A percentile compares a stretch with the other conserved stretches of the same genome.
phyloP scores from a whole-genome alignment of 805 yeast species.

The Wickerhamiella occidentalis region DNA sequence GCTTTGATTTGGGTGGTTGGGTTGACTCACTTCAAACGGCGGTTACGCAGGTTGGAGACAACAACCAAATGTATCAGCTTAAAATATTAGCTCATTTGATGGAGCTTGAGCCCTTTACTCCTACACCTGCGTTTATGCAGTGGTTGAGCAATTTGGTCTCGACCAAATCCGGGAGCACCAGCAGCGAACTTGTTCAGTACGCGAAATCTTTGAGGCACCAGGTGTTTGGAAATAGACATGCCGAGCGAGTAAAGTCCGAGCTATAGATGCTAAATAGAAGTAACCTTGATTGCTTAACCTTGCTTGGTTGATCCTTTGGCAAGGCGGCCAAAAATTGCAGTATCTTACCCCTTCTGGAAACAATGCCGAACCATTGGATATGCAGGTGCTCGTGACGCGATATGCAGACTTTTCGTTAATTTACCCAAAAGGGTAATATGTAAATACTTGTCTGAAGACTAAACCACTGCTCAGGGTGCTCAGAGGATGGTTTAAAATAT shows the following conservation, averaged over 20 bases:
- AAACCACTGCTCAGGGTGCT: not conserved
- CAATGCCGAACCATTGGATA: not conserved
- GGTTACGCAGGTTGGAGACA: not conserved
- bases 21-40: not conserved
- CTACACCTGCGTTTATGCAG: not conserved
- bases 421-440: constrained; percentile 5
- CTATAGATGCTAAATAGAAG: not conserved
- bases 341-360: not conserved
- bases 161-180: not conserved
- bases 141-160: constrained; percentile 9
- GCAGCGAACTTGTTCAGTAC: not conserved
- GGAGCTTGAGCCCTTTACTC: not conserved
- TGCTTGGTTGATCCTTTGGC: too few species aligned
- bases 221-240: constrained; percentile 16
- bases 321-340: not conserved
- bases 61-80: not conserved
- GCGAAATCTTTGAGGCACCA: constrained; percentile 11
- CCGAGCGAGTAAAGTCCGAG: constrained; percentile 8
- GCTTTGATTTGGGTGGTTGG: not conserved
- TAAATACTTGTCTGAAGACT: not conserved
- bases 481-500: not conserved
- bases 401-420: not conserved
- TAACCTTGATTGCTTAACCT: too few species aligned
- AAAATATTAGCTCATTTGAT: not conserved
- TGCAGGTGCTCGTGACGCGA: not conserved